Evolutionary conservation across 73 alveolate species (phyloP).

Genomic region (Tetrahymena elliotti): DNA sequence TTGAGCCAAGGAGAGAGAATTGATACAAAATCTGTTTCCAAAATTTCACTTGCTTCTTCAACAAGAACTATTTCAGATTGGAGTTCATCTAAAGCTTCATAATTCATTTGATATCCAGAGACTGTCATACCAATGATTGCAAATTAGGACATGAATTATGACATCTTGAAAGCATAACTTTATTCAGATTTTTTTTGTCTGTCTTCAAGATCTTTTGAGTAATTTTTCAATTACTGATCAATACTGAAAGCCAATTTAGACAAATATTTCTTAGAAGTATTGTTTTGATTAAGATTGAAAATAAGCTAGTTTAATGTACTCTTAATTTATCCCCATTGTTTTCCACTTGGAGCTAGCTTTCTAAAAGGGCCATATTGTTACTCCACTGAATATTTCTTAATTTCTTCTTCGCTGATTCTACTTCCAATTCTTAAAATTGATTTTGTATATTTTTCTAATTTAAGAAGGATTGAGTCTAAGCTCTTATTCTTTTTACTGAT

Average conservation of each 20-base stretch:
- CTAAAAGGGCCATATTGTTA: background rate
- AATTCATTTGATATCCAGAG: constrained; percentile 74
- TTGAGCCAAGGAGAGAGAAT: constrained; percentile 50
- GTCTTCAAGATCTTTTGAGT: background rate
- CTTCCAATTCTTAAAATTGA: constrained; percentile 73
- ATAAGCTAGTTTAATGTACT: no score
- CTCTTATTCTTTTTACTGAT: constrained; percentile 24
- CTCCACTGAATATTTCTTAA: background rate
- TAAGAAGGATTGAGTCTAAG: background rate
- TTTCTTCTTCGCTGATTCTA: constrained; percentile 45
- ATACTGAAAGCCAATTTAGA: no score
- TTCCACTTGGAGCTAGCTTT: background rate
- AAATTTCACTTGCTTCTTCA: constrained; percentile 91
- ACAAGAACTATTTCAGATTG: constrained; percentile 64
- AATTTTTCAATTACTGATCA: background rate
- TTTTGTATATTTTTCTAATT: background rate
- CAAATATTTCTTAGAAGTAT: no score
- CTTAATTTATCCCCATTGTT: background rate
- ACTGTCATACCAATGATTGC: constrained; percentile 78
- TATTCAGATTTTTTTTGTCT: background rate
- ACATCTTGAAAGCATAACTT: background rate
- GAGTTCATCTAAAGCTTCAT: constrained; percentile 47
- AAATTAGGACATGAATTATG: background rate
- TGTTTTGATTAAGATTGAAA: no score
- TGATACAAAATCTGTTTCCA: constrained; percentile 70